Evolutionary conservation across 768 basidiomycete genomes (phyloP).

Genomic region (Tulasnella sp.): DNA sequence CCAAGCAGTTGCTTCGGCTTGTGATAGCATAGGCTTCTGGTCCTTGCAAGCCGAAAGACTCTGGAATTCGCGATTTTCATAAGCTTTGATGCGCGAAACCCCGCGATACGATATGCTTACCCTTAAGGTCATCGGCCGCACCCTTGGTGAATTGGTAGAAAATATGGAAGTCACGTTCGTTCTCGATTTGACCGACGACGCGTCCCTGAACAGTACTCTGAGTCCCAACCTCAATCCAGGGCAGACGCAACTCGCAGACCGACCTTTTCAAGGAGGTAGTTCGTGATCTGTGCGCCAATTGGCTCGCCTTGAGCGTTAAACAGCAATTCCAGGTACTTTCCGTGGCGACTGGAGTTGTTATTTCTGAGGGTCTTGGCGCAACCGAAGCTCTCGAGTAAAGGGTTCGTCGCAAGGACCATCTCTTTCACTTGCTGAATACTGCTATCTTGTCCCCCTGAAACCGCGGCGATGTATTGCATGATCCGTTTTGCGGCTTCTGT

Average conservation of each 20-base stretch:
- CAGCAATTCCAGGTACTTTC: slow-evolving; percentile 99
- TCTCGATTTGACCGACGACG: slow-evolving; percentile 91
- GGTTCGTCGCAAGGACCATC: slow-evolving; percentile 98
- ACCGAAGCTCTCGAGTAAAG: slow-evolving; percentile 92
- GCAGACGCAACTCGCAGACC: neutral
- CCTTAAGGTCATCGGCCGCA: slow-evolving; percentile 78
- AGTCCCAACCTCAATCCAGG: neutral
- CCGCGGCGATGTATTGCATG: slow-evolving; percentile 99
- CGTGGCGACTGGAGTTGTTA: slow-evolving; percentile 97
- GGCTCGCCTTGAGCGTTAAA: slow-evolving; percentile 90
- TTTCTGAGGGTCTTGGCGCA: slow-evolving; percentile 98
- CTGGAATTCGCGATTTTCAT: slow-evolving; percentile 32
- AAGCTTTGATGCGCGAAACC: neutral
- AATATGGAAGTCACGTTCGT: slow-evolving; percentile 96
- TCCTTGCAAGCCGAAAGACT: slow-evolving; percentile 88
- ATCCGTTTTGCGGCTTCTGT: slow-evolving; percentile 98
- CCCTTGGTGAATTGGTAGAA: slow-evolving; percentile 99
- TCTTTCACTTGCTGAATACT: slow-evolving; percentile 98
- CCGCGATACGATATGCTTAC: slow-evolving; percentile 31
- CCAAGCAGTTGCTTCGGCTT: slow-evolving; percentile 80
- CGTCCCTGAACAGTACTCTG: slow-evolving; percentile 43
- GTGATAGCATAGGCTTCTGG: slow-evolving; percentile 95
- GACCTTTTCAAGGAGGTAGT: slow-evolving; percentile 73
- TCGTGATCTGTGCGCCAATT: slow-evolving; percentile 95
- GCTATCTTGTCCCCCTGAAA: slow-evolving; percentile 75